Evolutionary conservation across 1,284 basidiomycete species (phyloP), one percentile per base, ranked within the genome.

Genomic region (Cutaneotrichosporon sp.): DNA sequence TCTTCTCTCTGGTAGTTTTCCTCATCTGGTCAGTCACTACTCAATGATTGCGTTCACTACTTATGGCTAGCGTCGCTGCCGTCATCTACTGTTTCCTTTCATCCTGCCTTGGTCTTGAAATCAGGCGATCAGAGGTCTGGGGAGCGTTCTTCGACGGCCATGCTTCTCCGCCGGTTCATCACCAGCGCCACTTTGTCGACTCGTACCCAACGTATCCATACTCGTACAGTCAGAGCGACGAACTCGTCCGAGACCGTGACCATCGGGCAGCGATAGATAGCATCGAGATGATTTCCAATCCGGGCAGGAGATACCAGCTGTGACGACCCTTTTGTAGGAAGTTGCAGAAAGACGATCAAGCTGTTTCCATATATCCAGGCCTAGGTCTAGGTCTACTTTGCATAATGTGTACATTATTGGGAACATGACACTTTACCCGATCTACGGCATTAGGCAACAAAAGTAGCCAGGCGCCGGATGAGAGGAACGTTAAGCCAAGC

Each of bases 11-110:
- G 3, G 49, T 67, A 17, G 61, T 54, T 25, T 64, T 62, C 27
- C 60, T 72, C 41, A 38, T 72, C 46, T 52, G 63, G 70, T 72
- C 17, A 29, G 63, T 55, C 8, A 12, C 5, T 16, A 22, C 38
- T 41, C 11, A 41, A 8, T 8, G 14, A 9, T 46, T 71, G 71
- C 24, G 26, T 71, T n/a, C n/a, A 12, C 5, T 16, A 22, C 38
- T 41, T 8, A 41, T 16, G 3, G 14, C 9, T 46, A 72, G 71
- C 24, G 26, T 71, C 10, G 52, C 54, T 6, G 64, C 66, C 1
- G 51, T 74, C 43, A 64, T 72, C 16, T 74, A 66, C 55, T 71
- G 70, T 56, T 71, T 74, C 58, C 65, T 74, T 8, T 74, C 72
- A 2, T 68, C 70, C 0, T 74, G 72, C 34, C 52, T 72, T 0